These are phyloP conservation scores for Colletotrichum shisoi DNA, from an alignment of 2,329 filamentous ascomycete species.

Conservation along the genomic window DNA sequence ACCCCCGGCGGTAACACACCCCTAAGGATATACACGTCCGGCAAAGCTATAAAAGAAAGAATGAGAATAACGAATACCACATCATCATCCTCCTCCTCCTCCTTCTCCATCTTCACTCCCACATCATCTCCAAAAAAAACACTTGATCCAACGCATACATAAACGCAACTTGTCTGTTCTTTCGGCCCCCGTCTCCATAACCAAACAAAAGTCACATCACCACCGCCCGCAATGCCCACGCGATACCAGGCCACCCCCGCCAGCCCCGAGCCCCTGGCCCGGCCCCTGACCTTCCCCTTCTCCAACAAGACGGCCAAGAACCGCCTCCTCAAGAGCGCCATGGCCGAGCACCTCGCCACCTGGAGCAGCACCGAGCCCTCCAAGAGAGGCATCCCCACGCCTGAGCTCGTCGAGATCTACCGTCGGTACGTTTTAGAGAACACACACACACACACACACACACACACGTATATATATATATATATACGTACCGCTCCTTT, in stretches of 20 bases:
- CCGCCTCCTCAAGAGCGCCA: constrained; percentile 72
- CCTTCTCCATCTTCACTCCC: background rate
- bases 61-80: no score
- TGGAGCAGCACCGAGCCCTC: constrained; percentile 64
- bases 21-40: no score
- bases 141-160: background rate
- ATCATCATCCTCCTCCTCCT: no score
- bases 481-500: background rate
- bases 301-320: constrained; percentile 66
- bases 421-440: constrained; percentile 46
- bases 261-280: constrained; percentile 46
- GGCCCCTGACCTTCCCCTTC: constrained; percentile 59
- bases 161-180: no score
- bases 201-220: background rate
- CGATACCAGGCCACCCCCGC: constrained; percentile 22
- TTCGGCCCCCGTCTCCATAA: background rate
- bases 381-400: constrained; percentile 55
- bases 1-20: no score
- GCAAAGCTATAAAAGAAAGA: no score
- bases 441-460: background rate
- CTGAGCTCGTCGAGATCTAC: constrained; percentile 62
- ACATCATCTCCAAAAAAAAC: background rate
- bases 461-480: no score
- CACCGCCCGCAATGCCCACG: constrained; percentile 13
- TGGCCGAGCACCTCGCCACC: constrained; percentile 70